These are phyloP conservation scores for Salvia sclarea DNA, from an alignment of 305 asterid genomes.

Conservation along the genomic window DNA sequence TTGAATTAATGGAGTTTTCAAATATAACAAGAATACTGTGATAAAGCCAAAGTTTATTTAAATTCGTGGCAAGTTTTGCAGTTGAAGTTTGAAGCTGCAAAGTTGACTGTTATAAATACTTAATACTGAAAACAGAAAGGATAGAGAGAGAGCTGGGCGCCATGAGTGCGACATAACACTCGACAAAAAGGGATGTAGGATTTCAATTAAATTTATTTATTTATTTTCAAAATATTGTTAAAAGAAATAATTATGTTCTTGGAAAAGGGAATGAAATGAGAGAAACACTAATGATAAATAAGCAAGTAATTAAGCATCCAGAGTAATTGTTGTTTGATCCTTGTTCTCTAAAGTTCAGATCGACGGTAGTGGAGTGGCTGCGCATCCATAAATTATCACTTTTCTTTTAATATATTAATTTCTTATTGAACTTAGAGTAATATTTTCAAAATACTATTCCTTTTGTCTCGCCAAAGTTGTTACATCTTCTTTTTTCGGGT, in stretches of 20 bases:
- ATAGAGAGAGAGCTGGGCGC: slow-evolving; percentile 33
- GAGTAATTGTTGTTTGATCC: slow-evolving; percentile 33
- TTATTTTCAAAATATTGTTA: neutral
- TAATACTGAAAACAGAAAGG: slow-evolving; percentile 8
- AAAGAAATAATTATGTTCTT: slow-evolving; percentile 24
- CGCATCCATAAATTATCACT: too few relatives aligned
- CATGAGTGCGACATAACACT: slow-evolving; percentile 71
- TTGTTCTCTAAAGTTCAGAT: neutral
- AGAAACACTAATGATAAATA: slow-evolving; percentile 25
- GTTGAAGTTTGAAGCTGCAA: slow-evolving; percentile 31
- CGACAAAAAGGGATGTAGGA: slow-evolving; percentile 46
- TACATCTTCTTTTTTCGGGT: too few relatives aligned
- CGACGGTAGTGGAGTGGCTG: too few relatives aligned
- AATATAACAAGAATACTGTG: neutral
- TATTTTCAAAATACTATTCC: too few relatives aligned
- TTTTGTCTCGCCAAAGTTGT: too few relatives aligned
- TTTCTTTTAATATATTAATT: too few relatives aligned
- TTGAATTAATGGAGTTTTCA: neutral
- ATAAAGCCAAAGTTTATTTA: slow-evolving; percentile 2
- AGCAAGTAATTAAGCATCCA: neutral
- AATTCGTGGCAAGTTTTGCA: slow-evolving; percentile 33
- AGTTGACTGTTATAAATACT: slow-evolving; percentile 36
- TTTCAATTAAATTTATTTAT: neutral
- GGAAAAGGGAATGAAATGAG: slow-evolving; percentile 58
- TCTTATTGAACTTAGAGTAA: too few relatives aligned